Base-by-base conservation (phyloP, 176 grass and related monocot species). In the Juncus inflexus region DNA sequence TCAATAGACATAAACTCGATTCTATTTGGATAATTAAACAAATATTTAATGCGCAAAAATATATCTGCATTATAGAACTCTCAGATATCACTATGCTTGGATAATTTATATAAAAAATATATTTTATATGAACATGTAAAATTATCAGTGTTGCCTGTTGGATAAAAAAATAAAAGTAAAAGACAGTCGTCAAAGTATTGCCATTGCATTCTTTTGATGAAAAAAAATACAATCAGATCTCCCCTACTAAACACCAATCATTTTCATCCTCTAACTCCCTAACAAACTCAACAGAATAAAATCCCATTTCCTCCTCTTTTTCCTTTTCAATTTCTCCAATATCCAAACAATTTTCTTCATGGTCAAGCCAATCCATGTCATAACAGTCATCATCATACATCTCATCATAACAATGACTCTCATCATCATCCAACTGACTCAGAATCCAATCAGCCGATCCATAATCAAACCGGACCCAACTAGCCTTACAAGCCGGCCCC, bases 161-260 rank as follows among this genome's bases (percentile, higher is more conserved):
- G n/a, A n/a, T n/a, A n/a, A n/a, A n/a, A n/a, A n/a, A n/a, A n/a
- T n/a, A n/a, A n/a, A n/a, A n/a, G n/a, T n/a, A n/a, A n/a, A n/a
- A n/a, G n/a, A n/a, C n/a, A n/a, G n/a, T n/a, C n/a, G n/a, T n/a
- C n/a, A n/a, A n/a, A n/a, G n/a, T n/a, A n/a, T n/a, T n/a, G n/a
- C n/a, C n/a, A n/a, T n/a, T n/a, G n/a, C n/a, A n/a, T n/a, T n/a
- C n/a, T n/a, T n/a, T n/a, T n/a, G n/a, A n/a, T n/a, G n/a, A n/a
- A n/a, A n/a, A n/a, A n/a, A n/a, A n/a, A n/a, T n/a, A n/a, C n/a
- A 28, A 28, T 28, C 19, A 28, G 19, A 37, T 12, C 7, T 67
- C 64, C 37, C 16, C 64, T 51, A 67, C 15, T 5, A 67, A 35
- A 74, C 42, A 74, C 45, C 70, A 62, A 74, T 62, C 57, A 49